A percentile compares a stretch with the other conserved stretches of the same genome.
These are phyloP conservation scores for Ochetophila trinervis DNA, from an alignment of 306 rosid genomes.

Conservation along the genomic window DNA sequence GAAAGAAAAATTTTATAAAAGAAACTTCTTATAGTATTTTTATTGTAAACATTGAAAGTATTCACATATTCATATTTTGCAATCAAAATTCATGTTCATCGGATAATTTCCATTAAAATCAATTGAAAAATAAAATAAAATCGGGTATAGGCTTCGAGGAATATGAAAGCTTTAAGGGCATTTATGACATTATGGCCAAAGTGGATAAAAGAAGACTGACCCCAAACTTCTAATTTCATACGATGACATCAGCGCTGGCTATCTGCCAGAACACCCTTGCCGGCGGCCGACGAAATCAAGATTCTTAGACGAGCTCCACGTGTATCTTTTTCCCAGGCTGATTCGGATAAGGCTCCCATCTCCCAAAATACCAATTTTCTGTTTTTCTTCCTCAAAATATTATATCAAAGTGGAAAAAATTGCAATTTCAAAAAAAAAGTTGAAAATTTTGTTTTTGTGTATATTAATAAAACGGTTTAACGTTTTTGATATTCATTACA, in stretches of 20 bases:
- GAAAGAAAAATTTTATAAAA: too few species aligned
- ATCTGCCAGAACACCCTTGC: slow-evolving; percentile 10
- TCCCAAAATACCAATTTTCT: slow-evolving; percentile 9
- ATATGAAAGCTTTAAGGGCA: slow-evolving; percentile 9
- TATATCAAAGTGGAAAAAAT: not conserved
- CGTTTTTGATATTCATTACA: too few species aligned
- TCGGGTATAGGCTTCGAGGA: too few species aligned
- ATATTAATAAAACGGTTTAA: too few species aligned
- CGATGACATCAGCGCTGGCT: slow-evolving; percentile 23
- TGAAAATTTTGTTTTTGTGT: too few species aligned
- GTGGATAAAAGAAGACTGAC: slow-evolving; percentile 4
- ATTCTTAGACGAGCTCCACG: slow-evolving; percentile 34
- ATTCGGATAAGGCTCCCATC: slow-evolving; percentile 37
- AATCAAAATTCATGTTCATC: too few species aligned
- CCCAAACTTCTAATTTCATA: slow-evolving; percentile 8
- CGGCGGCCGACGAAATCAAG: slow-evolving; percentile 32
- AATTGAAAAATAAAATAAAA: too few species aligned
- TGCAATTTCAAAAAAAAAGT: too few species aligned
- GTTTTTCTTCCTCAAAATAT: slow-evolving; percentile 6
- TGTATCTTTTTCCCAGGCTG: slow-evolving; percentile 19
- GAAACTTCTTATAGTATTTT: too few species aligned
- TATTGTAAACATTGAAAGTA: too few species aligned
- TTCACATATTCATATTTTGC: too few species aligned
- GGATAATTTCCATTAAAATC: too few species aligned
- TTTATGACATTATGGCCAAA: slow-evolving; percentile 11